phyloP scores from a whole-genome alignment of 2,329 filamentous ascomycete genomes.

The Macrophomina tecta region DNA sequence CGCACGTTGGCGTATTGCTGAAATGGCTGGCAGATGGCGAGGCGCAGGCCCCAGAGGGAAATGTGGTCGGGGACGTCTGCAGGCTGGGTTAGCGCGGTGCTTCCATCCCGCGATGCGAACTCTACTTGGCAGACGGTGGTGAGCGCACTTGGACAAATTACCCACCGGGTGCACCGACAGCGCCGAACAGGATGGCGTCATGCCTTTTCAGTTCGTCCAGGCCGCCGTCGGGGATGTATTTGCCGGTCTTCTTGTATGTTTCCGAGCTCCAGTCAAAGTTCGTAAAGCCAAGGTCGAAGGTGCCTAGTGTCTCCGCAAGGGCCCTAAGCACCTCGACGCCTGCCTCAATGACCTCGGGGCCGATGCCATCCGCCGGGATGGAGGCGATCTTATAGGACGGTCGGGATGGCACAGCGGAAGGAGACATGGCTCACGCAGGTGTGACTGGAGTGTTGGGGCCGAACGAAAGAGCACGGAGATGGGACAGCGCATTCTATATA shows the following conservation, averaged over 20 bases:
- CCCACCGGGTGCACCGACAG: conserved; percentile 66
- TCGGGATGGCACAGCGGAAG: neutral
- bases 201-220: conserved; percentile 63
- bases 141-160: conserved; percentile 3
- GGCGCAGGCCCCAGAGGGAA: conserved; percentile 61
- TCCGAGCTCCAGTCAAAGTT: conserved; percentile 72
- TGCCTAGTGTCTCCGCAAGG: conserved; percentile 57
- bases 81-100: neutral
- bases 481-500: neutral
- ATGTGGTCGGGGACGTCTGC: conserved; percentile 62
- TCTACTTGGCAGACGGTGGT: neutral
- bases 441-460: neutral
- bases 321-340: conserved; percentile 67
- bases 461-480: neutral
- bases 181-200: conserved; percentile 72
- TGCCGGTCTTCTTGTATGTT: conserved; percentile 68
- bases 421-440: neutral
- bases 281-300: conserved; percentile 66
- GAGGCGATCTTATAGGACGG: conserved; percentile 26
- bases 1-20: conserved; percentile 65
- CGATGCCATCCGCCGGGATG: conserved; percentile 74
- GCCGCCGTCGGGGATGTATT: conserved; percentile 68
- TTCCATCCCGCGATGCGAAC: no score
- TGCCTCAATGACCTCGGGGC: conserved; percentile 69
- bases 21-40: conserved; percentile 61